These are phyloP conservation scores for Melastoma malabathricum DNA, from an alignment of 345 rosid species.

Conservation along the genomic window DNA sequence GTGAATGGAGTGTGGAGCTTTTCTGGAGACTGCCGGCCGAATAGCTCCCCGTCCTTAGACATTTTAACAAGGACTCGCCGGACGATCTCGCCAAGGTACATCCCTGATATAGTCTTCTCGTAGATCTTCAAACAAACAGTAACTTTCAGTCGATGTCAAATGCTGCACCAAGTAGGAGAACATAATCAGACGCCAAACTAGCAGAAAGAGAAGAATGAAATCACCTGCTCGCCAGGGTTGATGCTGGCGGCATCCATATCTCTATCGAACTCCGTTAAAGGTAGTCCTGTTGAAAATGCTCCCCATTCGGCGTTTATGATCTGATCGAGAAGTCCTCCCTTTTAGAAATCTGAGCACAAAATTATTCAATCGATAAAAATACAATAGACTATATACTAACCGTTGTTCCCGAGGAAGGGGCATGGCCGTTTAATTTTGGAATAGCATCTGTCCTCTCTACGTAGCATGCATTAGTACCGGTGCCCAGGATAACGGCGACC, in stretches of 20 bases:
- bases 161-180: no score
- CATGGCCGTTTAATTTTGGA: conserved; percentile 37
- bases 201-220: no score
- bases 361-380: background rate
- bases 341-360: background rate
- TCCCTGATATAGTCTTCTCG: conserved; percentile 91
- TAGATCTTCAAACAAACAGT: conserved; percentile 33
- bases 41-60: conserved; percentile 45
- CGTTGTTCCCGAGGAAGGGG: conserved; percentile 33
- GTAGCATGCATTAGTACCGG: conserved; percentile 90
- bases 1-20: conserved; percentile 42
- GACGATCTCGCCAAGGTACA: conserved; percentile 89
- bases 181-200: background rate
- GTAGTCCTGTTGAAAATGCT: conserved; percentile 65
- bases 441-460: conserved; percentile 52
- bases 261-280: conserved; percentile 46
- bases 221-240: conserved; percentile 89
- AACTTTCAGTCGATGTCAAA: background rate
- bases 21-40: conserved; percentile 28
- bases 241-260: conserved; percentile 64
- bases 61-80: conserved; percentile 44
- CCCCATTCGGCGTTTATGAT: conserved; percentile 87
- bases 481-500: conserved; percentile 87
- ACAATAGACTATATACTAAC: conserved; percentile 14
- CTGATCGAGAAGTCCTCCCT: conserved; percentile 22